Evolutionary conservation across 2,329 filamentous ascomycete species (phyloP), one percentile per base, ranked within the genome.

Genomic region (Xylariaceae sp.): DNA sequence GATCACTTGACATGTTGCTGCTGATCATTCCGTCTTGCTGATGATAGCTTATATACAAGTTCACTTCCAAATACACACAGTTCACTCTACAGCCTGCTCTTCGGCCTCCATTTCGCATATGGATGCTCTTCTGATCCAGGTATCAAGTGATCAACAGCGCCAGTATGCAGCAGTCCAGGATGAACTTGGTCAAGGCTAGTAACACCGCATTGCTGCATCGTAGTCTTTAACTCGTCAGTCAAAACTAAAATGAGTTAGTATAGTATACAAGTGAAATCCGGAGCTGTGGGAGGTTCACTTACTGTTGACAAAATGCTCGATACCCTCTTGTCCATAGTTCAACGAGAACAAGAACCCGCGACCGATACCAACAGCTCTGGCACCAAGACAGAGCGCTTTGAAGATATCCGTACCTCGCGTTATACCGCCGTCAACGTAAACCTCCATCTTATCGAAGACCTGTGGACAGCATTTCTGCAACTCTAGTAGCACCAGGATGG

Each of bases 351-450:
- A 58, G 48, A 84, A 80, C 0, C 81, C 81, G 16, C 85, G 71
- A 0, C 85, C 86, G 10, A 89, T 69, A 0, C 84, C 84, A 0
- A 84, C 84, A 0, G 80, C 83, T 48, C 72, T 83, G 0, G 83
- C 85, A 0, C 86, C 86, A 0, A 88, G 69, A 47, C 82, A 85
- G 11, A 88, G 62, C 0, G 82, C 83, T 65, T 88, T 88, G 59
- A 89, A 75, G 3, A 88, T 79, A 61, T 89, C 85, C 0, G 82
- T 81, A 0, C 86, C 86, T 16, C 84, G 71, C n/a, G 77, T 75
- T 31, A 89, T 75, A 0, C 86, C 86, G 0, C 84, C 83, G 56
- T 89, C 85, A 4, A 88, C 71, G 47, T 79, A 82, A 0, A 88
- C 78, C 60, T 87, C 81, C 64, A 87, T 73, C 47, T 69, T 68